Conservation (phyloP, 176 grass and related monocot species). For the Rhipidocladum racemiflorum region DNA sequence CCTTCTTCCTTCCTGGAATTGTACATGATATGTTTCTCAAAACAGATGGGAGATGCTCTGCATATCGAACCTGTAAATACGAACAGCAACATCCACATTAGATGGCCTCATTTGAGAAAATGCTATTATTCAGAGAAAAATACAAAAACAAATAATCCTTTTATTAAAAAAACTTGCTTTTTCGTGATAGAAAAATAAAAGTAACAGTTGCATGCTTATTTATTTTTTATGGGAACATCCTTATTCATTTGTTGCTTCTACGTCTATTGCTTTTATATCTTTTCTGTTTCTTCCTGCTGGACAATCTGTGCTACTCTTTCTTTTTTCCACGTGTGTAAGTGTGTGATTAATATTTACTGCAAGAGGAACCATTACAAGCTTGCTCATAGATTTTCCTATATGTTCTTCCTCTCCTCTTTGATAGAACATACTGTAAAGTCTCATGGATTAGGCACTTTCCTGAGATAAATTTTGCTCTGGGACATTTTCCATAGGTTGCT, state of each 20-base stretch:
- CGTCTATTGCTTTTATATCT: neutral
- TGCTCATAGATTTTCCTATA: neutral
- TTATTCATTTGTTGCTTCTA: neutral
- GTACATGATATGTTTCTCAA: constrained; percentile 81
- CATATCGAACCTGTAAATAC: constrained; percentile 83
- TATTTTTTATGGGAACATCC: neutral
- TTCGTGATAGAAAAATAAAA: neutral
- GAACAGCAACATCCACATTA: constrained; percentile 24
- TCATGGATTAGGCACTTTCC: neutral
- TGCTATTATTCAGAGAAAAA: neutral
- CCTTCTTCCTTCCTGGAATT: constrained; percentile 89
- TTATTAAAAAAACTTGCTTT: neutral
- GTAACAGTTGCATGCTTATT: neutral
- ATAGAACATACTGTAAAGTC: neutral
- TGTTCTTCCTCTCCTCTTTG: neutral
- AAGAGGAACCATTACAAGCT: neutral
- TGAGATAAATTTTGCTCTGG: neutral
- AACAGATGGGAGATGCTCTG: constrained; percentile 89
- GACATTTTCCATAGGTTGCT: neutral
- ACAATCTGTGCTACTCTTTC: neutral
- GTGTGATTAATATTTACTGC: neutral
- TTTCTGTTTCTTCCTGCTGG: constrained; percentile 1
- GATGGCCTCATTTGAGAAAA: constrained; percentile 7
- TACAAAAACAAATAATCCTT: neutral
- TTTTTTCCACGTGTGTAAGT: neutral